Evolutionary conservation across 805 yeast species (phyloP).

Genomic region (Candida insectorum): DNA sequence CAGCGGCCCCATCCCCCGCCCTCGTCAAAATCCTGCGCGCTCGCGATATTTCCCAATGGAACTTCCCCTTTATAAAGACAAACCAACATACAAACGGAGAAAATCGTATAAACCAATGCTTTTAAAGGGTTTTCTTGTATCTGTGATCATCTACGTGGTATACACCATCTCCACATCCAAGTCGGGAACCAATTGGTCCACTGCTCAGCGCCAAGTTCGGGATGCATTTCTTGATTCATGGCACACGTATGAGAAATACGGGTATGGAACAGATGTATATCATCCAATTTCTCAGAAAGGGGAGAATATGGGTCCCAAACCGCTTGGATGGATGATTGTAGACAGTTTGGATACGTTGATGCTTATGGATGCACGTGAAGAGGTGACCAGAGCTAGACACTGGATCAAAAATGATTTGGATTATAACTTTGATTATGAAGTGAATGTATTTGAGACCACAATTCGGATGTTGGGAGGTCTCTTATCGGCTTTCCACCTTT

Average conservation of each 20-base stretch:
- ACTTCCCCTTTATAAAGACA: constrained; percentile 35
- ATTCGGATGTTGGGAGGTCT: constrained; percentile 92
- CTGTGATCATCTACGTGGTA: constrained; percentile 39
- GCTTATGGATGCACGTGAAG: constrained; percentile 68
- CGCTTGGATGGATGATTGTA: constrained; percentile 91
- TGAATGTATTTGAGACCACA: constrained; percentile 90
- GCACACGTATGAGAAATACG: constrained; percentile 69
- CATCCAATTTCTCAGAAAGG: constrained; percentile 62
- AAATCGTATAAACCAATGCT: constrained; percentile 28
- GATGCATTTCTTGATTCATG: constrained; percentile 72
- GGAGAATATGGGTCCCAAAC: constrained; percentile 72
- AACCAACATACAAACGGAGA: constrained; percentile 16
- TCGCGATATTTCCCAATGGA: too few species aligned
- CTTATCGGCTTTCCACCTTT: constrained; percentile 73
- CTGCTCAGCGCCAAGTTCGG: constrained; percentile 55
- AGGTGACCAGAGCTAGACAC: constrained; percentile 57
- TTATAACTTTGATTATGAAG: constrained; percentile 70
- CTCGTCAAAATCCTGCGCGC: too few species aligned
- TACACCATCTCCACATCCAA: constrained; percentile 19
- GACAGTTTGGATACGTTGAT: constrained; percentile 82
- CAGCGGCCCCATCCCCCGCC: too few species aligned
- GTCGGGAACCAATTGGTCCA: constrained; percentile 36
- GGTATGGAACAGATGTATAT: constrained; percentile 83
- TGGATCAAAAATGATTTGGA: constrained; percentile 74
- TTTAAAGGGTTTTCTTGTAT: constrained; percentile 38